phyloP scores from a whole-genome alignment of 169 alveolate genomes.

The Amoebophrya sp. region DNA sequence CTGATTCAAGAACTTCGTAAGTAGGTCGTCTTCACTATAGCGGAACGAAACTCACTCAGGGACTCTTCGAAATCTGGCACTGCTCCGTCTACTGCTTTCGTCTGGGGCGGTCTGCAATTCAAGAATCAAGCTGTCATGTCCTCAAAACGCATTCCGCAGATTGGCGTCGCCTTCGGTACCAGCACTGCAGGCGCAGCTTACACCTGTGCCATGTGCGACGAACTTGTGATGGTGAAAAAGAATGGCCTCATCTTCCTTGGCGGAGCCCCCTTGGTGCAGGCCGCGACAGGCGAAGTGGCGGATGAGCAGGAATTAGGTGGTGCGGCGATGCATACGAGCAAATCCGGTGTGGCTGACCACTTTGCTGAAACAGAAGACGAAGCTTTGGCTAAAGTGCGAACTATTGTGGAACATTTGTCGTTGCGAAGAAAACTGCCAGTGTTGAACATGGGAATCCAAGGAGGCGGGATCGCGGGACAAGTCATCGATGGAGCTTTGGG shows the following conservation, averaged over 20 bases:
- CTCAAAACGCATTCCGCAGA: too few relatives aligned
- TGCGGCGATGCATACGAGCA: slow-evolving; percentile 62
- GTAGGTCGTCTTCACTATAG: too few relatives aligned
- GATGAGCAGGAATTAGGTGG: slow-evolving; percentile 61
- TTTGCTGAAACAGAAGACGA: slow-evolving; percentile 53
- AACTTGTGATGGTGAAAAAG: slow-evolving; percentile 40
- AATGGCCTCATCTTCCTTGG: slow-evolving; percentile 28
- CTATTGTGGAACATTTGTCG: not conserved
- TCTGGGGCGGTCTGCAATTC: too few relatives aligned
- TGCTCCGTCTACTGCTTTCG: too few relatives aligned
- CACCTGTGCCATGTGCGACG: too few relatives aligned
- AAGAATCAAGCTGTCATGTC: too few relatives aligned
- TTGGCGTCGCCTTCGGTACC: too few relatives aligned
- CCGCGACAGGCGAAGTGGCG: slow-evolving; percentile 73
- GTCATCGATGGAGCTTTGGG: not conserved
- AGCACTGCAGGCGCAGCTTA: too few relatives aligned
- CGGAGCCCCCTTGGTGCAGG: slow-evolving; percentile 68
- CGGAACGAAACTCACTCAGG: too few relatives aligned
- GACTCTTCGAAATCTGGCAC: too few relatives aligned
- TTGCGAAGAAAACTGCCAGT: not conserved
- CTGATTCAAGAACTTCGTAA: too few relatives aligned
- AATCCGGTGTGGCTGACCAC: slow-evolving; percentile 73
- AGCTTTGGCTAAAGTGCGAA: not conserved
- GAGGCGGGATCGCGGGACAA: not conserved
- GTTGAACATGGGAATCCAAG: not conserved